Evolutionary conservation across 805 yeast species (phyloP), one percentile per base, ranked within the genome.

Genomic region (Wickerhamiella occidentalis): DNA sequence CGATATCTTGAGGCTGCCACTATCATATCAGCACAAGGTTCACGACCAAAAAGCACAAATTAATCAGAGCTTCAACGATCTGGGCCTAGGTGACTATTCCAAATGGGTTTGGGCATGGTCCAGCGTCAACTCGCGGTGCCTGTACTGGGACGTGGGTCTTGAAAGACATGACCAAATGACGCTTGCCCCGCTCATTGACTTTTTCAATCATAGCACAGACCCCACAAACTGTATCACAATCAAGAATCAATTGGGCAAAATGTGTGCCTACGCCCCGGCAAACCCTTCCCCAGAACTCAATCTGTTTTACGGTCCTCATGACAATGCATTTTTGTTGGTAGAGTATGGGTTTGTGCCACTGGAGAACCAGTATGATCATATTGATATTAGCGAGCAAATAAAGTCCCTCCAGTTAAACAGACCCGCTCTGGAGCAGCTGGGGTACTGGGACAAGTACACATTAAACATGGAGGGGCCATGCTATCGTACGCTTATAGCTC

Each of bases 121-220:
- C 58, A 80, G 90, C 58, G 84, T 88, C 50, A 90, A 92, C 61
- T 82, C 96, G 1, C 79, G 98, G 66, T 90, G 97, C 62, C 68
- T 90, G 5, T 88, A 86, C 62, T 79, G 81, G 80, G 72, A 75
- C 2, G 64, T 85, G 1, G 79, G 83, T 1, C 70, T 74, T 43
- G 72, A 74, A 72, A 73, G 50, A 2, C 74, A 68, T 22, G 85
- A 82, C 55, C 82, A 84, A 61, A 80, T 90, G 68, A 85, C 97
- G 1, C 68, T 90, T 76, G 96, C 90, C 0, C 98, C 98, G 0
- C 80, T 70, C 54, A 87, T 88, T 21, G 98, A 90, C 66, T 83
- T 85, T 61, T 67, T 90, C 47, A 92, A 90, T 64, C 97, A 90
- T 52, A 51, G 54, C 18, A 51, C 58, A 11, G 71, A 72, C 4